Base-by-base conservation (phyloP, 2,329 filamentous ascomycete species). In the Ceratocystis albifundus region DNA sequence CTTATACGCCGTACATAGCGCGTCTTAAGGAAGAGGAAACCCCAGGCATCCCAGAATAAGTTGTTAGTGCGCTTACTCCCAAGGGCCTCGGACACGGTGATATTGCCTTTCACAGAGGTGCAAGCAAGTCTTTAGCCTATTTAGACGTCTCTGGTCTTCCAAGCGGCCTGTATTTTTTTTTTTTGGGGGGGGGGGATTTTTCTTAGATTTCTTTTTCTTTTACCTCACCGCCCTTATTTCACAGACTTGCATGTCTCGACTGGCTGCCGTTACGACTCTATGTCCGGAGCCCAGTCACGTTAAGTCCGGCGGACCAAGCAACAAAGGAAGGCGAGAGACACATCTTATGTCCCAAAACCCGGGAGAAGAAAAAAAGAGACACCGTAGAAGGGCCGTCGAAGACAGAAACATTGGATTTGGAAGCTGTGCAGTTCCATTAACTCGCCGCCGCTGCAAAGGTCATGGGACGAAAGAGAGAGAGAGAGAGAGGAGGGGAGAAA, bases 1-100 rank as follows among this genome's bases (percentile, higher is more conserved):
- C 32, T 36, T 36, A 36, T 36, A 36, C 32, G 32, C 32, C 32
- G 32, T 36, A 12, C 8, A 36, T 36, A 12, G 32, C 32, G 32
- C 32, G 32, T 36, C 32, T 12, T 36, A 8, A 36, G 32, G 32
- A 36, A 12, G 8, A 36, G 32, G 32, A 36, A 36, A 10, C 32
- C 32, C 32, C 7, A 36, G 8, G 32, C 36, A 36, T 28, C 53
- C 53, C 28, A 32, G 53, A 59, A 59, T 32, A 15, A 4, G 28
- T 32, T 59, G 53, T n/a, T 59, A 59, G 53, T 59, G 53, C 53
- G 53, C 53, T 59, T 59, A 59, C 53, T 59, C 12, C 28, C 25
- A 59, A 32, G n/a, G 53, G 53, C 53, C 53, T 59, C 53, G 28
- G 53, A 59, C 53, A 25, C 53, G 53, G 53, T 32, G 25, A 32